Evolutionary conservation across 805 yeast species (phyloP).

Genomic region (Candida fluviatilis): DNA sequence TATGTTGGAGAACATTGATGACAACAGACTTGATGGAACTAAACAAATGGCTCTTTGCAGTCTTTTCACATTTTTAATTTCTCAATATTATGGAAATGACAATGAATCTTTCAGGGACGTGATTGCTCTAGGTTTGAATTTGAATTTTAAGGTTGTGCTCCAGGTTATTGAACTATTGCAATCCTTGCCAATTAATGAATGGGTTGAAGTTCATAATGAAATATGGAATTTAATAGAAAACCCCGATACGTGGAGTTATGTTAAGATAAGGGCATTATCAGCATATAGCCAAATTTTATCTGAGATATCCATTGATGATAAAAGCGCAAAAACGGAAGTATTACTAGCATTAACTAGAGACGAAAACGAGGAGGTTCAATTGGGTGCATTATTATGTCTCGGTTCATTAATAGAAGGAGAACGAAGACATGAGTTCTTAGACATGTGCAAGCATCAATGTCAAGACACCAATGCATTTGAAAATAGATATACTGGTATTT

Average conservation of each 20-base stretch:
- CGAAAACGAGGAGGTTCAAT: background rate
- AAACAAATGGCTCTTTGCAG: constrained; percentile 1
- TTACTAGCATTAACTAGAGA: background rate
- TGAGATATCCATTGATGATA: no score
- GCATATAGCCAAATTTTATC: background rate
- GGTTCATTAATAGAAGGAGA: background rate
- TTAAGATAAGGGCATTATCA: background rate
- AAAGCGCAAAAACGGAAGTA: background rate
- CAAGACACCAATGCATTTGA: constrained; percentile 1
- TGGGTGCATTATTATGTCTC: constrained; percentile 1
- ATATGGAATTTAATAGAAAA: constrained; percentile 1
- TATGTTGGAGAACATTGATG: background rate
- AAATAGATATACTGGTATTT: background rate
- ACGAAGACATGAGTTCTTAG: background rate
- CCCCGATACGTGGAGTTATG: background rate
- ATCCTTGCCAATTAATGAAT: background rate
- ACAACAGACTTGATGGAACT: background rate
- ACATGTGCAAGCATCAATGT: background rate
- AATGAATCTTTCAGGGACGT: background rate
- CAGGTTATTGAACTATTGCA: background rate
- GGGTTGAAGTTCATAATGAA: background rate
- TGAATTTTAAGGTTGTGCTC: constrained; percentile 1
- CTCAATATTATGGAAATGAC: background rate
- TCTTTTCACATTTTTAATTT: background rate
- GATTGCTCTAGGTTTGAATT: background rate